These are phyloP conservation scores for Malus orientalis DNA, from an alignment of 306 rosid species.

Conservation along the genomic window DNA sequence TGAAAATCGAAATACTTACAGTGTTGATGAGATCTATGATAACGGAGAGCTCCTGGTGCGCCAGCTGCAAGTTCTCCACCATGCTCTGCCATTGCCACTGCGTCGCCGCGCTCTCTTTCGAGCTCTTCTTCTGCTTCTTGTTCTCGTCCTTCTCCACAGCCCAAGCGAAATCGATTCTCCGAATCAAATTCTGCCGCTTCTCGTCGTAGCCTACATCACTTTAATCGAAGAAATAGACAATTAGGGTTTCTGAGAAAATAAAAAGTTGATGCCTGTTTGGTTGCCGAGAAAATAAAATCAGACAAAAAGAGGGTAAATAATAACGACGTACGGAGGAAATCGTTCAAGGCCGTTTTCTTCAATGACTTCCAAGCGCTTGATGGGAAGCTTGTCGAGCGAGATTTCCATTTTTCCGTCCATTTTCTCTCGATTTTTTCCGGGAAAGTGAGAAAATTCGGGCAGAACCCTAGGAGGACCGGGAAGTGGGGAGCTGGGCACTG, in stretches of 20 bases:
- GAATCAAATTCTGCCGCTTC: constrained; percentile 60
- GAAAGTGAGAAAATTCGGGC: constrained; percentile 10
- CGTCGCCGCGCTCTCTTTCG: constrained; percentile 62
- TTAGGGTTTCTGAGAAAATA: neutral
- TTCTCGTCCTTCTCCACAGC: constrained; percentile 76
- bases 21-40: constrained; percentile 84
- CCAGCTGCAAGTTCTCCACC: constrained; percentile 79
- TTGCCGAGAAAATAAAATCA: neutral
- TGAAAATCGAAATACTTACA: constrained; percentile 31
- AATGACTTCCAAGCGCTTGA: constrained; percentile 77
- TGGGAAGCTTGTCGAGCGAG: constrained; percentile 82
- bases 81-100: constrained; percentile 87
- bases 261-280: neutral
- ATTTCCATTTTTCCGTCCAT: constrained; percentile 55
- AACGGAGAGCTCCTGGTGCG: constrained; percentile 87
- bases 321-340: constrained; percentile 53
- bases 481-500: neutral
- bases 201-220: constrained; percentile 81
- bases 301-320: neutral
- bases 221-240: neutral
- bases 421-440: neutral
- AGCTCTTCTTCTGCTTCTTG: constrained; percentile 69
- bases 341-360: constrained; percentile 80
- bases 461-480: neutral
- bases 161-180: constrained; percentile 88